Percentiles rank a stretch among this genome's conserved stretches.
phyloP scores from a whole-genome alignment of 768 basidiomycete genomes.

The Leccinum variicolor region DNA sequence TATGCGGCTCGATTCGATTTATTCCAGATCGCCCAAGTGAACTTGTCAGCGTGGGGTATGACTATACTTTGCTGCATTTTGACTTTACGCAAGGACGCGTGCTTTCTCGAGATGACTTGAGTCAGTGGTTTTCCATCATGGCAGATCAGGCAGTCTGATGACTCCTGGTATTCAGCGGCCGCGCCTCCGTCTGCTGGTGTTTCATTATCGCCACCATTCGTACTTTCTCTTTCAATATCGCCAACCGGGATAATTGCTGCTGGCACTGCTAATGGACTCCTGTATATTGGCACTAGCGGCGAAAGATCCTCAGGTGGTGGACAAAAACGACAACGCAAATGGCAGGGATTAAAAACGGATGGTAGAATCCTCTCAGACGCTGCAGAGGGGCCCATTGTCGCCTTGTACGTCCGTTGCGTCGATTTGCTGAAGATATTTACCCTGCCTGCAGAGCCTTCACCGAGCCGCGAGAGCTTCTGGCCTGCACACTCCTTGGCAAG shows the following conservation, averaged over 20 bases:
- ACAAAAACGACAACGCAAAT: slow-evolving; percentile 60
- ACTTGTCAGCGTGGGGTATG: slow-evolving; percentile 76
- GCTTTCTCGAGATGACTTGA: slow-evolving; percentile 57
- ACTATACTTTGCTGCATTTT: slow-evolving; percentile 64
- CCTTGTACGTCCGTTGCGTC: slow-evolving; percentile 44
- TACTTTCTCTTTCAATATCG: slow-evolving; percentile 61
- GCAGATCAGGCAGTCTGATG: not conserved
- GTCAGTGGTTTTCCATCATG: slow-evolving; percentile 33
- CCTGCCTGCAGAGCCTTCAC: slow-evolving; percentile 45
- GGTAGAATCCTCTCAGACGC: slow-evolving; percentile 46
- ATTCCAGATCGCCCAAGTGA: slow-evolving; percentile 70
- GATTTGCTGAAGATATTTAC: not conserved
- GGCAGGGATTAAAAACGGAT: slow-evolving; percentile 62
- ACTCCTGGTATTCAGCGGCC: slow-evolving; percentile 28
- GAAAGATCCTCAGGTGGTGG: slow-evolving; percentile 42
- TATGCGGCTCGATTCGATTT: slow-evolving; percentile 68
- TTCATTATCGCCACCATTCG: slow-evolving; percentile 70
- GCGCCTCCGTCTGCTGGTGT: slow-evolving; percentile 44
- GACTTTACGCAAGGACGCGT: slow-evolving; percentile 55
- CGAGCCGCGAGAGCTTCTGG: slow-evolving; percentile 41
- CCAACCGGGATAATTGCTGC: slow-evolving; percentile 59
- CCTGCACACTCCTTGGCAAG: slow-evolving; percentile 61
- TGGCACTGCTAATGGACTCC: slow-evolving; percentile 72
- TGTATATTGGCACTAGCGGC: slow-evolving; percentile 68
- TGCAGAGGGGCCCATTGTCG: slow-evolving; percentile 73